Conservation (phyloP, 2,329 filamentous ascomycete species). For the Arthrinium puccinioides region DNA sequence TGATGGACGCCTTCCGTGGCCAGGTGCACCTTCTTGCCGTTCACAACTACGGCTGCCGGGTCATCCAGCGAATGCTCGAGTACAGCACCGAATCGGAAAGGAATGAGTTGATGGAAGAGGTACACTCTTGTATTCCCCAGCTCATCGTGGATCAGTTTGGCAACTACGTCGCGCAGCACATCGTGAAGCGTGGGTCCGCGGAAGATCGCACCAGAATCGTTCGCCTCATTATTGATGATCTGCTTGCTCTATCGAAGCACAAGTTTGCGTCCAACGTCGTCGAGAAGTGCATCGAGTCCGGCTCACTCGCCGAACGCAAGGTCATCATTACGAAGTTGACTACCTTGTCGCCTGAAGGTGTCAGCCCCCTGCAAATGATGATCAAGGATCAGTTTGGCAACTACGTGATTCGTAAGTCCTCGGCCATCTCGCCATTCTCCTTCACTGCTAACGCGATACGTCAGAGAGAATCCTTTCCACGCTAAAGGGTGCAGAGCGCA, state of each 20-base stretch:
- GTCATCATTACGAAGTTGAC: slow-evolving; percentile 61
- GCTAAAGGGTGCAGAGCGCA: slow-evolving; percentile 52
- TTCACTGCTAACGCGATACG: background rate
- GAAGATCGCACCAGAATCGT: slow-evolving; percentile 71
- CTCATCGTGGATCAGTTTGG: slow-evolving; percentile 85
- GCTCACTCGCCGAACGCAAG: slow-evolving; percentile 60
- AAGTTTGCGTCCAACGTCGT: slow-evolving; percentile 98
- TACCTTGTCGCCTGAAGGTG: slow-evolving; percentile 53
- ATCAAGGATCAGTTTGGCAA: slow-evolving; percentile 93
- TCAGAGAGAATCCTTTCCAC: slow-evolving; percentile 71
- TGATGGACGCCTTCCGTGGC: slow-evolving; percentile 72
- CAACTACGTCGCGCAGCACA: slow-evolving; percentile 93
- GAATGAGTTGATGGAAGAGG: slow-evolving; percentile 65
- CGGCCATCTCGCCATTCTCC: background rate
- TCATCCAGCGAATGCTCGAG: slow-evolving; percentile 89
- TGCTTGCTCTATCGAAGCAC: slow-evolving; percentile 78
- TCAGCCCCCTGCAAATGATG: slow-evolving; percentile 63
- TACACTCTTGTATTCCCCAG: slow-evolving; percentile 63
- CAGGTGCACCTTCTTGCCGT: slow-evolving; percentile 67
- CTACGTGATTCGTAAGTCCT: slow-evolving; percentile 84
- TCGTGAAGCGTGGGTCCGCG: slow-evolving; percentile 70
- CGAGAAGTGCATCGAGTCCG: slow-evolving; percentile 78
- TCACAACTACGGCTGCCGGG: slow-evolving; percentile 83
- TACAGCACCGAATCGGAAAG: slow-evolving; percentile 67
- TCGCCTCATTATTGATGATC: slow-evolving; percentile 60